Percentiles rank a stretch among this genome's conserved stretches.
Conservation (phyloP, 164 flowering plant species). For the Magnolia changhungtana region DNA sequence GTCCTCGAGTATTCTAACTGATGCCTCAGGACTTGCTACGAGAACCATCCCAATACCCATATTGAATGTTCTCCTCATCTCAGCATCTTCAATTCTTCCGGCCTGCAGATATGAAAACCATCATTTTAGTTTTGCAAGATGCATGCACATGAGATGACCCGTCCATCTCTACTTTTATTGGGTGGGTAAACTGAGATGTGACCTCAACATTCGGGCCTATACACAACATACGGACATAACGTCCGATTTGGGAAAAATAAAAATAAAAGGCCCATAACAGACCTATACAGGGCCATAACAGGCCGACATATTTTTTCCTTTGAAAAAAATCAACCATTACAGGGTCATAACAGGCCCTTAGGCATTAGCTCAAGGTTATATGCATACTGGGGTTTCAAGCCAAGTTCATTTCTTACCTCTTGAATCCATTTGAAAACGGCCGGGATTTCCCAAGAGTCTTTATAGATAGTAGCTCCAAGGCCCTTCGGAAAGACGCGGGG, state of each 20-base stretch:
- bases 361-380: background rate
- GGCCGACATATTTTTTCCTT: no score
- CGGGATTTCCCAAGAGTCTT: conserved; percentile 73
- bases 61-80: conserved; percentile 86
- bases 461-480: conserved; percentile 68
- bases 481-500: conserved; percentile 92
- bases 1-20: conserved; percentile 50
- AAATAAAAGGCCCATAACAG: no score
- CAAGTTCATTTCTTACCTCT: conserved; percentile 45
- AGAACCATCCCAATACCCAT: conserved; percentile 94
- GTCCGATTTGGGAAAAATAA: no score
- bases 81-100: conserved; percentile 71
- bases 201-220: no score
- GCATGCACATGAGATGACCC: background rate
- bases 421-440: conserved; percentile 90
- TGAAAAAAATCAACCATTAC: no score
- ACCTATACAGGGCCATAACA: no score
- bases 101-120: conserved; percentile 34
- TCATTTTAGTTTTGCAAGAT: background rate
- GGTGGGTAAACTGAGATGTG: no score
- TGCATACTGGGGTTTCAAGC: background rate
- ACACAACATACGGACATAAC: no score
- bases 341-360: background rate
- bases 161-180: no score
- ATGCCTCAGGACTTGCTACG: conserved; percentile 60